A percentile compares a stretch with the other conserved stretches of the same genome.
Evolutionary conservation across 495 filamentous ascomycete species (phyloP).

Genomic region (Oidiodendron maius): DNA sequence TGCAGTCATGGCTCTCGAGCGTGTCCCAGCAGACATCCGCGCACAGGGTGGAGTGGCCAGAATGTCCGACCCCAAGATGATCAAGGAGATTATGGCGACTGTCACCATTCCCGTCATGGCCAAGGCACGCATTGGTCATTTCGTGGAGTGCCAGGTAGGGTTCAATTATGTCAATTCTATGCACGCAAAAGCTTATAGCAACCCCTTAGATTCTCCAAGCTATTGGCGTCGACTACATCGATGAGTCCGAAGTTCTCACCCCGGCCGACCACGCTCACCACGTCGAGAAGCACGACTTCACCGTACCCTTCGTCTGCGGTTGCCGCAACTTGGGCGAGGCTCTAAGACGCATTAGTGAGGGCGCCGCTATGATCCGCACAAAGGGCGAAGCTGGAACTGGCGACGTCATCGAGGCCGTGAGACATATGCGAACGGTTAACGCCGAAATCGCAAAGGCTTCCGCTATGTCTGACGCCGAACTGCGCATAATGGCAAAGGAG

Average conservation of each 20-base stretch:
- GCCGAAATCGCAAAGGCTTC: conserved; percentile 71
- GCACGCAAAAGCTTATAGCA: conserved; percentile 1
- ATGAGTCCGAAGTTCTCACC: conserved; percentile 95
- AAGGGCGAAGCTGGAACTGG: conserved; percentile 99
- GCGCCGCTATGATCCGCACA: conserved; percentile 97
- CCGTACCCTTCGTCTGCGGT: conserved; percentile 90
- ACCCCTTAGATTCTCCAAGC: conserved; percentile 75
- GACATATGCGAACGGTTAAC: conserved; percentile 90
- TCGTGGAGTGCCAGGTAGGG: conserved; percentile 85
- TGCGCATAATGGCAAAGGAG: conserved; percentile 74
- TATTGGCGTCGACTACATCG: conserved; percentile 94
- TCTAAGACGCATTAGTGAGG: conserved; percentile 83
- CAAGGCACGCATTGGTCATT: conserved; percentile 95
- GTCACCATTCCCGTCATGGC: conserved; percentile 99
- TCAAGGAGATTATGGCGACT: conserved; percentile 90
- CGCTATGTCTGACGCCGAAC: conserved; percentile 55
- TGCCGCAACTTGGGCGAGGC: conserved; percentile 95
- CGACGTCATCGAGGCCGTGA: conserved; percentile 93
- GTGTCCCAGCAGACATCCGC: conserved; percentile 95
- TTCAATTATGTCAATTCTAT: background rate
- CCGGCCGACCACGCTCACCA: conserved; percentile 88
- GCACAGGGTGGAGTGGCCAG: conserved; percentile 87
- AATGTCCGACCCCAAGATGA: conserved; percentile 95
- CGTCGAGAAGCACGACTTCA: conserved; percentile 81
- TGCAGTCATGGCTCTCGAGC: conserved; percentile 98